These are phyloP conservation scores for Porphyra umbilicalis DNA, from an alignment of 31 red algal genomes.

Conservation along the genomic window DNA sequence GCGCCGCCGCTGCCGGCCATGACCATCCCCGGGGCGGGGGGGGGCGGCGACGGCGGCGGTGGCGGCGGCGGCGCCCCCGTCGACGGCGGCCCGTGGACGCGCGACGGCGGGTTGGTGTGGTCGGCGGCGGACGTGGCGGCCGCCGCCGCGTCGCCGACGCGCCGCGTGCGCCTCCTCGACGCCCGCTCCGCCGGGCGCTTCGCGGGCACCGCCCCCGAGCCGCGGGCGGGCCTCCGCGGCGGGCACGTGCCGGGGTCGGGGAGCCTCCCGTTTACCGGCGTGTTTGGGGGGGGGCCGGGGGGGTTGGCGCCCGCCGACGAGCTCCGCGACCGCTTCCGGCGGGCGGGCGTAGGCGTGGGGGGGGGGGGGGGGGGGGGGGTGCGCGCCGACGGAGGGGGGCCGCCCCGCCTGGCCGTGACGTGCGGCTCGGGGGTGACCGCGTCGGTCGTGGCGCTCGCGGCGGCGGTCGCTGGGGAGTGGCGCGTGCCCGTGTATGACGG, in stretches of 20 bases:
- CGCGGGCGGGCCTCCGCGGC: conserved; percentile 39
- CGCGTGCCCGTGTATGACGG: conserved; percentile 75
- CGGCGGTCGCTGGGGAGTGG: conserved; percentile 45
- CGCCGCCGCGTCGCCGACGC: neutral
- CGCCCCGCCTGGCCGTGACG: conserved; percentile 25
- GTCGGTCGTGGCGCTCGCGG: conserved; percentile 49
- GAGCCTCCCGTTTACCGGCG: conserved; percentile 21
- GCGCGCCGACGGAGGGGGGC: neutral
- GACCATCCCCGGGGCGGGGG: neutral
- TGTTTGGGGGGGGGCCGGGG: conserved; percentile 17
- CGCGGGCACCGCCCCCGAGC: conserved; percentile 51
- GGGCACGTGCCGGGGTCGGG: conserved; percentile 70
- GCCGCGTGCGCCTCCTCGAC: conserved; percentile 45
- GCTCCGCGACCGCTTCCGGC: conserved; percentile 18
- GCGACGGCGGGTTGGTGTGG: conserved; percentile 19
- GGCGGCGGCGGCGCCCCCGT: neutral
- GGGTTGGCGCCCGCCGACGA: conserved; percentile 25
- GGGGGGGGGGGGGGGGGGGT: neutral
- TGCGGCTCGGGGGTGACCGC: conserved; percentile 90
- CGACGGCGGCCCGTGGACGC: neutral
- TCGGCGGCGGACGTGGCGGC: conserved; percentile 27
- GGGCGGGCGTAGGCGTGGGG: neutral
- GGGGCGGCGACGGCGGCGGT: neutral
- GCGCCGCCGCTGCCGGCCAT: neutral
- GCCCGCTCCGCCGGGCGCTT: conserved; percentile 61